phyloP scores from a whole-genome alignment of 2,329 filamentous ascomycete genomes.

The Claviceps digitariae region DNA sequence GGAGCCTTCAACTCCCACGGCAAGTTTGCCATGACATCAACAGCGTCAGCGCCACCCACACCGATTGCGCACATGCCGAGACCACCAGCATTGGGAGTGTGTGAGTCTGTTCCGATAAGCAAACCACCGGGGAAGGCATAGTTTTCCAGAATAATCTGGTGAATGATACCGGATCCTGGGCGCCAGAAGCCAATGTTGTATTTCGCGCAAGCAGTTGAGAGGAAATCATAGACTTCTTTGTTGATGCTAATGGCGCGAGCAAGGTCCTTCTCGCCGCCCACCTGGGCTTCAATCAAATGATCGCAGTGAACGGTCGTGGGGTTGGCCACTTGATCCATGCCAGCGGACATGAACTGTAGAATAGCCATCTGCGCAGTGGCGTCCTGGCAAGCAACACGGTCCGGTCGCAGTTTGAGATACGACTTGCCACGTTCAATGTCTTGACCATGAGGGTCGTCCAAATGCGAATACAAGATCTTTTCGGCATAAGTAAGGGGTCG shows the following conservation, averaged over 20 bases:
- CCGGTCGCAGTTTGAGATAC: slow-evolving; percentile 91
- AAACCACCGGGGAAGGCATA: slow-evolving; percentile 98
- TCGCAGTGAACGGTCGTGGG: slow-evolving; percentile 96
- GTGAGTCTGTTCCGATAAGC: slow-evolving; percentile 93
- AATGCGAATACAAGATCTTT: slow-evolving; percentile 98
- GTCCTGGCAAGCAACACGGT: slow-evolving; percentile 98
- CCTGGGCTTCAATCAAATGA: slow-evolving; percentile 96
- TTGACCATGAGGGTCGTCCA: slow-evolving; percentile 92
- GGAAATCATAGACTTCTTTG: slow-evolving; percentile 98
- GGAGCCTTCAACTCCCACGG: slow-evolving; percentile 98
- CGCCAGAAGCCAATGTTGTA: slow-evolving; percentile 99
- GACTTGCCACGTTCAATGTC: slow-evolving; percentile 92
- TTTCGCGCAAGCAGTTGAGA: slow-evolving; percentile 86
- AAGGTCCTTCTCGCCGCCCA: slow-evolving; percentile 89
- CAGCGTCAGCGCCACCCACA: slow-evolving; percentile 95
- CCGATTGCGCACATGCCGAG: slow-evolving; percentile 90
- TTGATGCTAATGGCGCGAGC: slow-evolving; percentile 83
- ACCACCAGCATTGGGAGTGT: slow-evolving; percentile 95
- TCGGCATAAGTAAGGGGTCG: slow-evolving; percentile 89
- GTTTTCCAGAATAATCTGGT: slow-evolving; percentile 97
- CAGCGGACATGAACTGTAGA: slow-evolving; percentile 98
- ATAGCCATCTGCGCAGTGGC: slow-evolving; percentile 99
- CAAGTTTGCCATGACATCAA: slow-evolving; percentile 94
- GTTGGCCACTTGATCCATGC: slow-evolving; percentile 89
- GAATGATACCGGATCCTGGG: slow-evolving; percentile 96